These are phyloP conservation scores for Pseudogymnoascus sp. DNA, from an alignment of 2,329 filamentous ascomycete genomes.

Conservation along the genomic window DNA sequence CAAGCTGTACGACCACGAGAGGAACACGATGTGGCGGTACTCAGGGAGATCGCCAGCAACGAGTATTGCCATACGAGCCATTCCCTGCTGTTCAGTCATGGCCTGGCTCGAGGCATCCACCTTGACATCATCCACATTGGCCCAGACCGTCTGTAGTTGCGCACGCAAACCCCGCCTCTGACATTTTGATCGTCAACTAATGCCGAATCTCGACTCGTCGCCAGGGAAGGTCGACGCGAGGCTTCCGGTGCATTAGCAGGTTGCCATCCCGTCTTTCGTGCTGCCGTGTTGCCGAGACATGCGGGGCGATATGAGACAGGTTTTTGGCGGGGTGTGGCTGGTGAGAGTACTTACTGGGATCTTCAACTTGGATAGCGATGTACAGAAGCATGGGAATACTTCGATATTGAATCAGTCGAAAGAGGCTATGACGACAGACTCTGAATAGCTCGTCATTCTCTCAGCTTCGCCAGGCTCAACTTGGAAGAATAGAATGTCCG, in stretches of 20 bases:
- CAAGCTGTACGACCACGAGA: background rate
- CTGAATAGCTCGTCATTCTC: background rate
- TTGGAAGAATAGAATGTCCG: background rate
- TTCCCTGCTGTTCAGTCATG: background rate
- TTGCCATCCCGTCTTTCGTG: constrained; percentile 1
- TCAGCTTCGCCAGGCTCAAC: background rate
- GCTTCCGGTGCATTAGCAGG: background rate
- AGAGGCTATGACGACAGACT: constrained; percentile 1
- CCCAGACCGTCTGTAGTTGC: background rate
- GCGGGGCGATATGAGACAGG: background rate
- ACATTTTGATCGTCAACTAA: background rate
- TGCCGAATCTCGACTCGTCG: background rate
- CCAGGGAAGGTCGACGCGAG: background rate
- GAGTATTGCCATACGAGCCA: background rate
- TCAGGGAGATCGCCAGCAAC: background rate
- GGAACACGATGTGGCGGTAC: background rate
- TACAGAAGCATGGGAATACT: background rate
- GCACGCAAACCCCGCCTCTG: background rate
- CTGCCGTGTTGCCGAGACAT: constrained; percentile 1
- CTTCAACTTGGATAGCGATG: constrained; percentile 1
- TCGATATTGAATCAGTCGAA: background rate
- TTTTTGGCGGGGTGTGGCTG: background rate
- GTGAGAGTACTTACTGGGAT: background rate
- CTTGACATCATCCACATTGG: background rate
- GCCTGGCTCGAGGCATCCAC: background rate